Conservation (phyloP, 331 rosid species). For the Quercus tomentella region DNA sequence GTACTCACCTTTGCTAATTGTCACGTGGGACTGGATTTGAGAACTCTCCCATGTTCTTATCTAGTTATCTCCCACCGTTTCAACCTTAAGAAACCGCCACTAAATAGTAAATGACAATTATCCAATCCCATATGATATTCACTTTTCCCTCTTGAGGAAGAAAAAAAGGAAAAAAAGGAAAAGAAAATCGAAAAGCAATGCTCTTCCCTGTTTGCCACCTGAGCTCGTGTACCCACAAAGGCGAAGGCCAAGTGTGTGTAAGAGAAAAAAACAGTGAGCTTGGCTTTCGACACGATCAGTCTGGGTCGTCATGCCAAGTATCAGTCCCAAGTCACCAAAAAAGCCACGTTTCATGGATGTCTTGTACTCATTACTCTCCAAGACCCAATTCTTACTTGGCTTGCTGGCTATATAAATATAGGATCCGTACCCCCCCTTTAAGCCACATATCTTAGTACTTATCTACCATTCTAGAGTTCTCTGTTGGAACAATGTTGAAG, state of each 20-base stretch:
- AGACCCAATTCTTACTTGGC: not conserved
- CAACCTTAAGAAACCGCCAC: slow-evolving; percentile 36
- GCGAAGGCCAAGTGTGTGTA: slow-evolving; percentile 57
- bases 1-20: slow-evolving; percentile 7
- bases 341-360: slow-evolving; percentile 63
- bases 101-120: slow-evolving; percentile 17
- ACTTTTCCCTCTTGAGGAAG: not conserved
- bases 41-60: slow-evolving; percentile 39
- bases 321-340: slow-evolving; percentile 19
- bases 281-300: slow-evolving; percentile 56
- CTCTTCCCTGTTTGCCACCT: slow-evolving; percentile 23
- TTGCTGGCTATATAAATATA: slow-evolving; percentile 25
- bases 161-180: not conserved
- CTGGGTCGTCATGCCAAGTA: slow-evolving; percentile 53
- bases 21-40: slow-evolving; percentile 25
- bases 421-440: not conserved
- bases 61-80: slow-evolving; percentile 34
- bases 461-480: not conserved
- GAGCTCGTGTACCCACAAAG: slow-evolving; percentile 25
- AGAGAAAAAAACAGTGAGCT: slow-evolving; percentile 47
- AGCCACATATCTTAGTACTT: not conserved
- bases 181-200: not conserved
- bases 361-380: not conserved
- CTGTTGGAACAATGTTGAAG: slow-evolving; percentile 32
- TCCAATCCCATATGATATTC: not conserved